phyloP scores from a whole-genome alignment of 2,329 filamentous ascomycete genomes.

The Aspergillus spinulosporus region DNA sequence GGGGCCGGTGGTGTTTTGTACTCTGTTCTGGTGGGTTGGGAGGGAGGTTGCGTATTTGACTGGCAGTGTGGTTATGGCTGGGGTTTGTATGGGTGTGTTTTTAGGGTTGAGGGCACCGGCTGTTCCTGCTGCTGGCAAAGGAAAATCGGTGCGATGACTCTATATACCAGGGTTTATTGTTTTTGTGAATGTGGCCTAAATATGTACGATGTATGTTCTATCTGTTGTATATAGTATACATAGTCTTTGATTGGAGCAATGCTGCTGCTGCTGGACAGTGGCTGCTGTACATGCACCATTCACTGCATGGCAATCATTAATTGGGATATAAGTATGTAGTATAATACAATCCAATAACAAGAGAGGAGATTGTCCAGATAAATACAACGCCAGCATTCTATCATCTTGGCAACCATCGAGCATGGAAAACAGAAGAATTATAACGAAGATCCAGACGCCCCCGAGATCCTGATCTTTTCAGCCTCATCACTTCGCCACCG shows the following conservation, averaged over 20 bases:
- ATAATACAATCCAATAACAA: conserved; percentile 13
- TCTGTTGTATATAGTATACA: not conserved
- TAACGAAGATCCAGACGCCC: not conserved
- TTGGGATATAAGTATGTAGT: conserved; percentile 8
- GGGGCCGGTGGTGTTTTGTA: conserved; percentile 87
- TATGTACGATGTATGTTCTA: too few relatives aligned
- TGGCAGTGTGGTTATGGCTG: conserved; percentile 77
- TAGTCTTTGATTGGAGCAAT: not conserved
- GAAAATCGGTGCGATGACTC: not conserved
- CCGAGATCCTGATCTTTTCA: not conserved
- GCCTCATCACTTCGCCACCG: not conserved
- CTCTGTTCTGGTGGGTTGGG: conserved; percentile 97
- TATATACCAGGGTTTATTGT: not conserved
- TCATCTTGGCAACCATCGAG: not conserved
- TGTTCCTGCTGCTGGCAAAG: not conserved
- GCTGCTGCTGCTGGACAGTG: not conserved
- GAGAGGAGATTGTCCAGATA: conserved; percentile 18
- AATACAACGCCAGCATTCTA: conserved; percentile 3
- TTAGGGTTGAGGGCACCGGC: conserved; percentile 65
- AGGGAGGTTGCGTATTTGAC: conserved; percentile 79
- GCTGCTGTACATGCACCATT: not conserved
- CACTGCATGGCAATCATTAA: not conserved
- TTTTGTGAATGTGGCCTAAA: not conserved
- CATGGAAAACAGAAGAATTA: not conserved
- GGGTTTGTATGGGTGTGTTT: conserved; percentile 71